Evolutionary conservation across 164 flowering plant genomes (phyloP), one percentile per base, ranked within the genome.

Genomic region (Umbilicus rupestris): DNA sequence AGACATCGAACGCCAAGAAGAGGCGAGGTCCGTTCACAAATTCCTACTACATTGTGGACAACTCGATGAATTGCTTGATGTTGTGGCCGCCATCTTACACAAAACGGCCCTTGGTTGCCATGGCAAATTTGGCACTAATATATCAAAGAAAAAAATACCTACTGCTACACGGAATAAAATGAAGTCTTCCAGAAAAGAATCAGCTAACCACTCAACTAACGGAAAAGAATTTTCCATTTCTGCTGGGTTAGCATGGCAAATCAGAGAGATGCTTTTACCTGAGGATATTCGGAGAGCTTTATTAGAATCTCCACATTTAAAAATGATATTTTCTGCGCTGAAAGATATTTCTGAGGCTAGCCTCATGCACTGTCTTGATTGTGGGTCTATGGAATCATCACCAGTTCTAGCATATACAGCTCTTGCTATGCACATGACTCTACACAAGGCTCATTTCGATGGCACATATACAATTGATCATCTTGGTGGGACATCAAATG

Each of bases 201-300:
- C 81, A 29, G 69, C 66, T 29, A 84, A 77, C 59, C 47, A 68
- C 26, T 39, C 77, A 45, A 71, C 31, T 46, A 73, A 83, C 69
- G 76, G 83, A 69, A 83, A 88, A 20, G 84, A 78, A 67, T 88
- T 82, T 74, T 68, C 64, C 42, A 39, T 76, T 75, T 85, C 87
- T 50, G 81, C 76, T 41, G 96, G 88, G 62, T 67, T 86, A 50
- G 80, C 94, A 42, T 95, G 97, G 97, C 97, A 95, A 82, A 80
- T 95, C 39, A 87, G 80, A 74, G 96, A 95, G 31, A 64, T 92
- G 76, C 82, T 95, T 68, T n/a, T 68, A 31, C 72, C 73, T 67
- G 82, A 77, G 35, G 75, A 82, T 46, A 67, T 83, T 60, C 75
- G 89, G 41, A 78, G 73, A 62, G 85, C 82, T 50, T 35, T 90